Conservation (phyloP, 345 rosid genomes). For the Syzygium jambos region DNA sequence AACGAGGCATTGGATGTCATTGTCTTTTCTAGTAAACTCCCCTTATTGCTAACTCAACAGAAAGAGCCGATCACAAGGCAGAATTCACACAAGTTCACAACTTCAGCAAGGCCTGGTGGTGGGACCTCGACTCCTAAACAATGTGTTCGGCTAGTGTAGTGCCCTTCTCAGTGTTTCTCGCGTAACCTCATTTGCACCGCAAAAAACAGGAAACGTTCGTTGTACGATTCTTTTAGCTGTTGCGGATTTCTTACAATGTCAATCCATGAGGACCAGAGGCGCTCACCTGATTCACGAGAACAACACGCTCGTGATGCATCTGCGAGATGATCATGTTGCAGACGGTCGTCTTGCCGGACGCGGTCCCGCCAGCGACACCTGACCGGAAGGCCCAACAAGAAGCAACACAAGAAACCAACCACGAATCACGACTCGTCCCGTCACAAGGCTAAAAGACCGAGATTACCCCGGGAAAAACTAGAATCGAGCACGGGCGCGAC, state of each 20-base stretch:
- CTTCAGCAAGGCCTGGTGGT: background rate
- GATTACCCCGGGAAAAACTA: background rate
- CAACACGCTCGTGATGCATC: conserved; percentile 72
- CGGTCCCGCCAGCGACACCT: conserved; percentile 94
- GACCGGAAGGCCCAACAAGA: background rate
- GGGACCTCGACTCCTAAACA: background rate
- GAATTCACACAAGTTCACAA: background rate
- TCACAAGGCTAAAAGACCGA: background rate
- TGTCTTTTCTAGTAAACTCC: background rate
- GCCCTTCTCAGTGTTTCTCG: background rate
- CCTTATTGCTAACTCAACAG: background rate
- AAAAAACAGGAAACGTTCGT: background rate
- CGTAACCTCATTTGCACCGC: background rate
- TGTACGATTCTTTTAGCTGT: background rate
- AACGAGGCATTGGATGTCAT: background rate
- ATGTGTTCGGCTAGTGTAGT: background rate
- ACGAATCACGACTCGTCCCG: background rate
- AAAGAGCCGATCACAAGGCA: background rate
- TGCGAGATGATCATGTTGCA: conserved; percentile 94
- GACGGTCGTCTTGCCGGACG: conserved; percentile 92
- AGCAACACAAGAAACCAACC: background rate
- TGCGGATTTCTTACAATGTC: background rate
- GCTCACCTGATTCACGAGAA: conserved; percentile 74
- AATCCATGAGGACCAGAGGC: background rate
- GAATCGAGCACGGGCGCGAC: background rate